Conservation (phyloP, 2,329 filamentous ascomycete species). For the Chaetothyriales sp. region DNA sequence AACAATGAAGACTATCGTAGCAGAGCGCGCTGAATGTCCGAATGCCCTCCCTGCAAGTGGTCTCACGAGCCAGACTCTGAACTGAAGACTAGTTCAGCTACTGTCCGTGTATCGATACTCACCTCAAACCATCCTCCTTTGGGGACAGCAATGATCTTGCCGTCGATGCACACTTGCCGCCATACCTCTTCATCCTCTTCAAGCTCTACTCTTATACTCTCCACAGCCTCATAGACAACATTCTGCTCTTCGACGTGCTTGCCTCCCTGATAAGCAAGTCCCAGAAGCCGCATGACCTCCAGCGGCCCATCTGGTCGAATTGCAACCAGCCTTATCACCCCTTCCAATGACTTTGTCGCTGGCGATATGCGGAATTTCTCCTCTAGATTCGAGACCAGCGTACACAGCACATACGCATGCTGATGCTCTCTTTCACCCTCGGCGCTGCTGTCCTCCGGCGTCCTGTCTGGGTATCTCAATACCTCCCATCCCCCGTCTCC, state of each 20-base stretch:
- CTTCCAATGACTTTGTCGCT: constrained; percentile 52
- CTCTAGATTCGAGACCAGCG: constrained; percentile 68
- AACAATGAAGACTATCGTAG: neutral
- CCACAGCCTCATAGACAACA: constrained; percentile 58
- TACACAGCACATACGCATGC: constrained; percentile 64
- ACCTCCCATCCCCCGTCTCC: constrained; percentile 7
- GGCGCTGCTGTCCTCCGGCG: too few species aligned
- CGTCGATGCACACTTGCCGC: constrained; percentile 83
- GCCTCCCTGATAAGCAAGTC: constrained; percentile 41
- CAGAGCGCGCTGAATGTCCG: neutral
- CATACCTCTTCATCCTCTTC: constrained; percentile 55
- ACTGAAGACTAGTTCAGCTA: constrained; percentile 23
- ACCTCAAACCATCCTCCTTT: constrained; percentile 57
- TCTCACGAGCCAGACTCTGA: neutral
- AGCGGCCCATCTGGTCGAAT: constrained; percentile 32
- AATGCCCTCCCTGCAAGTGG: neutral
- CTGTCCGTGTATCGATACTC: constrained; percentile 27
- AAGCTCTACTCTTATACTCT: constrained; percentile 51
- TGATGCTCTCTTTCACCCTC: constrained; percentile 16
- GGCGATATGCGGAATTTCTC: constrained; percentile 71
- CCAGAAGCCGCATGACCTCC: constrained; percentile 65
- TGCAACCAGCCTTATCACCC: constrained; percentile 54
- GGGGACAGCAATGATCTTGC: constrained; percentile 64
- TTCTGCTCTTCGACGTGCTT: constrained; percentile 37
- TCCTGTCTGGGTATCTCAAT: constrained; percentile 12